Evolutionary conservation across 2,329 filamentous ascomycete species (phyloP).

Genomic region (Cordyceps farinosa): DNA sequence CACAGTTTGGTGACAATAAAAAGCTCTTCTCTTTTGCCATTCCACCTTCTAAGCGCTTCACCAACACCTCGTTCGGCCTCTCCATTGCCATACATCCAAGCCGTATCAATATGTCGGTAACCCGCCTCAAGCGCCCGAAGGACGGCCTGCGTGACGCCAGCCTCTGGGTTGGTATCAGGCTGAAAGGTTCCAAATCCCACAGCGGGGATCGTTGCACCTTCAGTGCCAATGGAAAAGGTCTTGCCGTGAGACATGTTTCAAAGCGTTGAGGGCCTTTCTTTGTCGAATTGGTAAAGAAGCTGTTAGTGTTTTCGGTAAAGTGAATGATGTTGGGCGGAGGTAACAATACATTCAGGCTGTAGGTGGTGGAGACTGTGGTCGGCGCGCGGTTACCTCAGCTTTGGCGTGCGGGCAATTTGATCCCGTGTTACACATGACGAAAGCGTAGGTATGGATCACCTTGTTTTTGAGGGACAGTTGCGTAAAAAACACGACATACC

Average conservation of each 20-base stretch:
- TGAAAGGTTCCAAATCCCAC: constrained; percentile 10
- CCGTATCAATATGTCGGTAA: constrained; percentile 14
- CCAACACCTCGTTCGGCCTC: constrained; percentile 14
- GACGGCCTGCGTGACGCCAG: not conserved
- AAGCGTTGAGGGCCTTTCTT: not conserved
- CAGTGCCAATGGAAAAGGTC: not conserved
- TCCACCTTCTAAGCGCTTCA: not conserved
- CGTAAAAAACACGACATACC: too few species aligned
- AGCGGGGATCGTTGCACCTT: not conserved
- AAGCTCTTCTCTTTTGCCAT: constrained; percentile 2
- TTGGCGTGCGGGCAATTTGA: too few species aligned
- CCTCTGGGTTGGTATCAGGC: not conserved
- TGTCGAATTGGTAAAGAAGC: not conserved
- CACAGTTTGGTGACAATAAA: constrained; percentile 14
- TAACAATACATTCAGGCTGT: too few species aligned
- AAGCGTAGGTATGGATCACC: too few species aligned
- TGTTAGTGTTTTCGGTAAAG: too few species aligned
- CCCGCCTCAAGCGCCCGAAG: constrained; percentile 3
- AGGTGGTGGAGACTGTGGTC: too few species aligned
- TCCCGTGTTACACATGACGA: too few species aligned
- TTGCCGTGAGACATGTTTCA: not conserved
- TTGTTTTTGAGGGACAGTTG: too few species aligned
- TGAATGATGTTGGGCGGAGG: too few species aligned
- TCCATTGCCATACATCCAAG: constrained; percentile 12
- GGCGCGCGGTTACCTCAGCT: too few species aligned